phyloP scores from a whole-genome alignment of 495 filamentous ascomycete species.

The Cladorrhinum samala region DNA sequence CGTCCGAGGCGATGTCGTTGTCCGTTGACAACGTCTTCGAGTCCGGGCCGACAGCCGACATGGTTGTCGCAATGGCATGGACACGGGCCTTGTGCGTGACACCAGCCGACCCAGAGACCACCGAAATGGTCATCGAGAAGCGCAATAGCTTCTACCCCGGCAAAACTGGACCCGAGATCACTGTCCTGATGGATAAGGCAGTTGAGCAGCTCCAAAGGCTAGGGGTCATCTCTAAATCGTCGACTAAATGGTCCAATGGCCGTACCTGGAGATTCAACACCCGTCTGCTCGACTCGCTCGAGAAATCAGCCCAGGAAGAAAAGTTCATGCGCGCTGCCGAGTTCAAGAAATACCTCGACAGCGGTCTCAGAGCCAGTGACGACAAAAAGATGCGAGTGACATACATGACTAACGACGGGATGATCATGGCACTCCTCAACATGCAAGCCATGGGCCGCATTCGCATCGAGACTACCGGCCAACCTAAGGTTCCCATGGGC shows the following conservation, averaged over 20 bases:
- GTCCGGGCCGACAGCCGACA: constrained; percentile 5
- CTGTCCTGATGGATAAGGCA: constrained; percentile 46
- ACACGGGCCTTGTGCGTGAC: constrained; percentile 30
- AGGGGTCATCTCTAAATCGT: constrained; percentile 54
- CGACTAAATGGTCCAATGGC: constrained; percentile 48
- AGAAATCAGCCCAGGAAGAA: constrained; percentile 39
- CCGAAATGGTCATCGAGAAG: constrained; percentile 30
- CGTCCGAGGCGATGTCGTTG: constrained; percentile 25
- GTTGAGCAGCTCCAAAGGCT: constrained; percentile 52
- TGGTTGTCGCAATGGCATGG: constrained; percentile 27
- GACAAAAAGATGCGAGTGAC: constrained; percentile 27
- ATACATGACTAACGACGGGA: constrained; percentile 54
- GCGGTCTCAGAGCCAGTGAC: constrained; percentile 38
- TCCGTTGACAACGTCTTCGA: constrained; percentile 11
- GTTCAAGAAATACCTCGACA: constrained; percentile 57
- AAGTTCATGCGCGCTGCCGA: constrained; percentile 47
- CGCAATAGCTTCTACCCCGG: constrained; percentile 29
- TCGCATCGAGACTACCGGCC: constrained; percentile 46
- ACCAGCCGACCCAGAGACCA: constrained; percentile 28
- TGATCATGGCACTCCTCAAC: constrained; percentile 63
- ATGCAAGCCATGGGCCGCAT: constrained; percentile 57
- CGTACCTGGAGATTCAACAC: constrained; percentile 56
- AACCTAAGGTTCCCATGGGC: constrained; percentile 65
- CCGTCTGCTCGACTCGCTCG: constrained; percentile 44
- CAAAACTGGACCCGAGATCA: constrained; percentile 27